Percentiles rank a stretch among this genome's conserved stretches.
These are phyloP conservation scores for Endotrypanum monterogeii DNA, from an alignment of 208 protist genomes.

Conservation along the genomic window DNA sequence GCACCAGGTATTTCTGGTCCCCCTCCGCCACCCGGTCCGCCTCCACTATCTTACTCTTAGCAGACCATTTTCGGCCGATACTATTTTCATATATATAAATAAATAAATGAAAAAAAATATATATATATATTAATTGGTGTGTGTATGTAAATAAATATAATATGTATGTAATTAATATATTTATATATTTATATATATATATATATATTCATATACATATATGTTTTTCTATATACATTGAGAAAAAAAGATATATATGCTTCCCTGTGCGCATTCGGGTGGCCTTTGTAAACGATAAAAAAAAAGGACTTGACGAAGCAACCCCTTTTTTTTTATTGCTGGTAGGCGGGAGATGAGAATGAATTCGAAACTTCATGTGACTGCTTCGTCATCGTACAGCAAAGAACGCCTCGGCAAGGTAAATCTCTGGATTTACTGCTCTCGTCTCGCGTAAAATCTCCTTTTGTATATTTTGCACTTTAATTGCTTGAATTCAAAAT, in stretches of 20 bases:
- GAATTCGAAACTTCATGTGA: background rate
- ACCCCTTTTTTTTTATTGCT: background rate
- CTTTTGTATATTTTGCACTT: background rate
- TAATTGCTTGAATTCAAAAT: background rate
- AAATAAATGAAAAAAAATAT: no score
- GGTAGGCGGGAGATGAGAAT: background rate
- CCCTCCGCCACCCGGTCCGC: conserved; percentile 31
- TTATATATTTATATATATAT: conserved; percentile 9
- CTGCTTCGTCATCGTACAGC: background rate
- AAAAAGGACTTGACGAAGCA: background rate
- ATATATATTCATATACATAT: no score
- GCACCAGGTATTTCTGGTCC: conserved; percentile 5
- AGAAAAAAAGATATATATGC: background rate
- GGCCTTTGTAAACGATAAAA: background rate
- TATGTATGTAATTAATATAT: no score
- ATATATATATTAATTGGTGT: background rate
- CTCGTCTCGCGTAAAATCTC: no score
- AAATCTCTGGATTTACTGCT: background rate
- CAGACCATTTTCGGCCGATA: background rate
- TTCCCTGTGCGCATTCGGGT: background rate
- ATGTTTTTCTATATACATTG: background rate
- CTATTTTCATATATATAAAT: conserved; percentile 4
- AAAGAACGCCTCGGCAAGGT: background rate
- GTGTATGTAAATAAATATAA: no score
- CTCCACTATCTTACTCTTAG: conserved; percentile 4